Evolutionary conservation across 2,329 filamentous ascomycete species (phyloP), one percentile per base, ranked within the genome.

Genomic region (Coniochaeta sp.): DNA sequence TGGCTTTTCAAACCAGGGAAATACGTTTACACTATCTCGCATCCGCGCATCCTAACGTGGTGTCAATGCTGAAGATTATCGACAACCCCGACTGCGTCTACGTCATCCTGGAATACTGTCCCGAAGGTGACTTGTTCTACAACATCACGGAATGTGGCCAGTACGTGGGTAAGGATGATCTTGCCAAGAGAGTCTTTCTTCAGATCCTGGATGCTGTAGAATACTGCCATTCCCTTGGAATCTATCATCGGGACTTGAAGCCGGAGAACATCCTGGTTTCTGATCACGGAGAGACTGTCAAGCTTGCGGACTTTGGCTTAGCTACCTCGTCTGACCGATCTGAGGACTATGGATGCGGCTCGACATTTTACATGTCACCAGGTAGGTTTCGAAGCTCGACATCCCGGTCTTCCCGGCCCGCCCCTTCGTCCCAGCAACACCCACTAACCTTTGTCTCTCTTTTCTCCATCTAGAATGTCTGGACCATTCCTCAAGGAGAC

Each of bases 321-420:
- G 95, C 95, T 62, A 98, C 92, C 26, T 87, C 86, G 61, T 90
- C 93, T 66, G 82, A 86, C 66, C 81, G 88, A 67, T 96, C 93
- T 65, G 89, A 92, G 68, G 95, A 99, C 74, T 97, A 96, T 76
- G 95, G 95, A 70, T 99, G 95, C 74, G 95, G 95, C 64, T 98
- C 95, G 34, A 98, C 93, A 16, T 98, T 98, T 71, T 99, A 99
- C 79, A 99, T 98, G 95, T 96, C 92, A 71, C 95, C 95, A 85
- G 93, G 93, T 97, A 89, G 74, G 85, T 79, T 62, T 56, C 57
- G 52, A 58, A 57, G 34, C 56, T 44, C 17, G 60, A 34, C 70
- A 62, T 61, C 28, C 31, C 62, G 61, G 58, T 64, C 59, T 54
- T 61, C 26, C 31, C 33, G 36, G 58, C 61, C 63, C 58, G 52